These are phyloP conservation scores for Pythium biforme DNA, from an alignment of 352 stramenopile genomes.

Conservation along the genomic window DNA sequence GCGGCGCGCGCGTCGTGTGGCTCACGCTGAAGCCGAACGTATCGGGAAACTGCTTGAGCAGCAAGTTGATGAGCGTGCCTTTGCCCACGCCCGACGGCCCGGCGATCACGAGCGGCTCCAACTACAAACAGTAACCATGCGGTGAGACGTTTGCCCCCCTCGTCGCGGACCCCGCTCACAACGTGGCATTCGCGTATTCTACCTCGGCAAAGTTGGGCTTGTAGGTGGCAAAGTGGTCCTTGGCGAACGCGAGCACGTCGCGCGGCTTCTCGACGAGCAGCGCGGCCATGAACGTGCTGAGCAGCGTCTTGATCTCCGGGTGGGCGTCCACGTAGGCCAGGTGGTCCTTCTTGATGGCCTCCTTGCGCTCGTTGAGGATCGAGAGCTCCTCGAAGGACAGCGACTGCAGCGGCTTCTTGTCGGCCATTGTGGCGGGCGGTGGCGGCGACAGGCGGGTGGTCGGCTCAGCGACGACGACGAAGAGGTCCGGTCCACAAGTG, in stretches of 20 bases:
- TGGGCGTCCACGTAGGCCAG: conserved; percentile 77
- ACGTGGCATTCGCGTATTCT: not conserved
- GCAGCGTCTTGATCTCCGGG: conserved; percentile 88
- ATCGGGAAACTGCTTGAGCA: conserved; percentile 82
- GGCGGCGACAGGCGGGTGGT: not conserved
- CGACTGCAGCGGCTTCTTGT: conserved; percentile 60
- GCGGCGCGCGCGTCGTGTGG: conserved; percentile 95
- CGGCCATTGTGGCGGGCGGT: conserved; percentile 11
- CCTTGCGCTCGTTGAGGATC: conserved; percentile 84
- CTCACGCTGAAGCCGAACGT: conserved; percentile 96
- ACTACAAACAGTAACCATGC: conserved; percentile 23
- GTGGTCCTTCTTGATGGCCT: conserved; percentile 85
- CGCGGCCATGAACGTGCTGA: conserved; percentile 85
- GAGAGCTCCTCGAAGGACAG: conserved; percentile 85
- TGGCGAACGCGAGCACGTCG: conserved; percentile 79
- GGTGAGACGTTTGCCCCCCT: too few relatives aligned
- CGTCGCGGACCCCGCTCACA: too few relatives aligned
- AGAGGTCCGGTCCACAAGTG: conserved; percentile 8
- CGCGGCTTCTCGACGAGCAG: conserved; percentile 86
- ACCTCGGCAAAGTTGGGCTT: conserved; percentile 52
- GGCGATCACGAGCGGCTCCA: conserved; percentile 88
- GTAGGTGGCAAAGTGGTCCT: conserved; percentile 78
- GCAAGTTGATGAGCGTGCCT: conserved; percentile 94
- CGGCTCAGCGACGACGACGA: too few relatives aligned
- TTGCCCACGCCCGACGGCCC: conserved; percentile 93